These are phyloP conservation scores for Coriolopsis trogii DNA, from an alignment of 1,284 basidiomycete genomes.

Conservation along the genomic window DNA sequence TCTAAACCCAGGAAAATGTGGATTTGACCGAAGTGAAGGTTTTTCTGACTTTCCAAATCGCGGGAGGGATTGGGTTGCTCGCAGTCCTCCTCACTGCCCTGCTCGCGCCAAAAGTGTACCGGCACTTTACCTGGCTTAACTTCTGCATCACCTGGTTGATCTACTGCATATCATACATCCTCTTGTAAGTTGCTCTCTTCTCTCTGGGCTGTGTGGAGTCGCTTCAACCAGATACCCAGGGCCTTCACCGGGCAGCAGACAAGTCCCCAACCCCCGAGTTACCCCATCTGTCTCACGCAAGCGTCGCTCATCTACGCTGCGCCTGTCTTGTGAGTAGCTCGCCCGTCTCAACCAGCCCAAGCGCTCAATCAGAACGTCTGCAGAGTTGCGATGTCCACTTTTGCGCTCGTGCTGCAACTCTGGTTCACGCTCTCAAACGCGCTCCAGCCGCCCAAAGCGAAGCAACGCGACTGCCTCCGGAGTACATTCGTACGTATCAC, in stretches of 20 bases:
- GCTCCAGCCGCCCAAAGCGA: constrained; percentile 10
- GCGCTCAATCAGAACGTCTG: neutral
- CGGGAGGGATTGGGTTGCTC: constrained; percentile 32
- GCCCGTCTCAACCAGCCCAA: neutral
- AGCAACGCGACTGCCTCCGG: constrained; percentile 4
- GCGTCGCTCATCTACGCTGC: constrained; percentile 37
- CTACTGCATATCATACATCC: constrained; percentile 37
- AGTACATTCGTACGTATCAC: constrained; percentile 13
- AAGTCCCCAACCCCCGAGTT: constrained; percentile 15
- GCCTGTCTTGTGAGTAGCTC: constrained; percentile 33
- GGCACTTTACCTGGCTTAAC: constrained; percentile 40
- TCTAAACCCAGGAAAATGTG: no score
- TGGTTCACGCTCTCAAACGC: constrained; percentile 21
- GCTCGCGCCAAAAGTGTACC: constrained; percentile 30
- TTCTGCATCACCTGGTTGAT: constrained; percentile 41
- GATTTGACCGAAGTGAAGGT: constrained; percentile 23
- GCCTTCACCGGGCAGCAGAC: constrained; percentile 24
- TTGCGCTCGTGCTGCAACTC: constrained; percentile 25
- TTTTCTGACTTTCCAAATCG: constrained; percentile 37
- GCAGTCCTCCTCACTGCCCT: constrained; percentile 35
- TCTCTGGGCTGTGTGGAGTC: neutral
- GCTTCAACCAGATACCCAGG: neutral
- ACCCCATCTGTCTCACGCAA: constrained; percentile 34
- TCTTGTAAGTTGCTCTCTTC: constrained; percentile 25
- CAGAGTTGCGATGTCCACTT: constrained; percentile 25